A percentile compares a stretch with the other conserved stretches of the same genome.
phyloP scores from a whole-genome alignment of 176 grass and related monocot species.

The Eragrostis nindensis region DNA sequence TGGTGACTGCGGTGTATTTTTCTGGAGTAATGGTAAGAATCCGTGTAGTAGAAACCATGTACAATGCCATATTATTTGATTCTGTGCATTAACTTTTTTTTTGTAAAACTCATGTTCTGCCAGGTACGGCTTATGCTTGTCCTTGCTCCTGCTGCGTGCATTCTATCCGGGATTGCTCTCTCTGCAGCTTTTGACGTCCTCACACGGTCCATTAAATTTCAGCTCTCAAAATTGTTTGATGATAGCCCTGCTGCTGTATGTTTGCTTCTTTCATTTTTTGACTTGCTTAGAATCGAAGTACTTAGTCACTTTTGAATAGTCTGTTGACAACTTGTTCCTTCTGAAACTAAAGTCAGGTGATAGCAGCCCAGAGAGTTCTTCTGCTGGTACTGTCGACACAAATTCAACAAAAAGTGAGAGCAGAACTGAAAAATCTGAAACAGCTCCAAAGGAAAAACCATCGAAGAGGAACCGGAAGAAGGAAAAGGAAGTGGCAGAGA shows the following conservation, averaged over 20 bases:
- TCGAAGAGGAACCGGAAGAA: constrained; percentile 93
- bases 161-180: constrained; percentile 95
- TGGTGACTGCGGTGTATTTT: constrained; percentile 97
- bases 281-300: constrained; percentile 21
- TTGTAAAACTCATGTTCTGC: constrained; percentile 19
- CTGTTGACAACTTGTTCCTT: constrained; percentile 47
- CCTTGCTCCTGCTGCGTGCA: constrained; percentile 96
- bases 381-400: constrained; percentile 25
- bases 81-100: constrained; percentile 25
- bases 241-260: constrained; percentile 61
- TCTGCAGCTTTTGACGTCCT: constrained; percentile 86
- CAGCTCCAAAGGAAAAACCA: constrained; percentile 72
- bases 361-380: constrained; percentile 48
- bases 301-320: background rate
- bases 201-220: constrained; percentile 85
- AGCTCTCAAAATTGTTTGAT: constrained; percentile 74
- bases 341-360: constrained; percentile 68
- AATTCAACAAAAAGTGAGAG: constrained; percentile 56
- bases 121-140: constrained; percentile 99
- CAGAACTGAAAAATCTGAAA: constrained; percentile 69
- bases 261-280: constrained; percentile 50
- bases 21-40: constrained; percentile 99
- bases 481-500: constrained; percentile 75
- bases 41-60: constrained; percentile 1
- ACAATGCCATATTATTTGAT: background rate